These are phyloP conservation scores for Juglanconis juglandina DNA, from an alignment of 2,329 filamentous ascomycete species.

Conservation along the genomic window DNA sequence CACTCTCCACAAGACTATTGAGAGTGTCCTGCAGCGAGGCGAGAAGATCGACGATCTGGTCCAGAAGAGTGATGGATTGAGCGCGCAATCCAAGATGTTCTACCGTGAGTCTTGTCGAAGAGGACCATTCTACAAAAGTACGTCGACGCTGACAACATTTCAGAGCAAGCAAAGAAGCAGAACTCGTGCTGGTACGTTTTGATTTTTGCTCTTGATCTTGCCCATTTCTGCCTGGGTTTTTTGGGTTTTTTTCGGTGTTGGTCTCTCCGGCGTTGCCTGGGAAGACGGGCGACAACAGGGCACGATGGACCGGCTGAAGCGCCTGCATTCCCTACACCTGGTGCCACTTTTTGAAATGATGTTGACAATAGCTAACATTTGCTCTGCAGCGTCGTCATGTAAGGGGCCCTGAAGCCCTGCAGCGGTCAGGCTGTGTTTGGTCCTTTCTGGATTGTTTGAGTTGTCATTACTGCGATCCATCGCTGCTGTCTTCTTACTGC, in stretches of 20 bases:
- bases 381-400: conserved; percentile 14
- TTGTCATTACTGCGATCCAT: background rate
- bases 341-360: background rate
- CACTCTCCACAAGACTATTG: conserved; percentile 93
- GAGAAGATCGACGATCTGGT: conserved; percentile 97
- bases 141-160: background rate
- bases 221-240: background rate
- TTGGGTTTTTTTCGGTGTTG: background rate
- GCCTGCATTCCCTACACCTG: background rate
- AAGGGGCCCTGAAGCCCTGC: background rate
- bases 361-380: background rate
- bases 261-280: too few relatives aligned
- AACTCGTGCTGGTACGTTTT: conserved; percentile 64
- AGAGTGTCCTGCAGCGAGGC: conserved; percentile 79
- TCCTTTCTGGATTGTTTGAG: background rate
- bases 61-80: conserved; percentile 86
- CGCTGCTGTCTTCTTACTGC: background rate
- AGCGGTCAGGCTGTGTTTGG: background rate
- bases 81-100: conserved; percentile 95
- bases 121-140: background rate
- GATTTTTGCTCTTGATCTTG: background rate
- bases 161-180: conserved; percentile 71
- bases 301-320: background rate
- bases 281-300: background rate
- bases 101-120: conserved; percentile 60